Evolutionary conservation across 129 eudicot species (phyloP), one percentile per base, ranked within the genome.

Genomic region (carrot (Daucus carota)): DNA sequence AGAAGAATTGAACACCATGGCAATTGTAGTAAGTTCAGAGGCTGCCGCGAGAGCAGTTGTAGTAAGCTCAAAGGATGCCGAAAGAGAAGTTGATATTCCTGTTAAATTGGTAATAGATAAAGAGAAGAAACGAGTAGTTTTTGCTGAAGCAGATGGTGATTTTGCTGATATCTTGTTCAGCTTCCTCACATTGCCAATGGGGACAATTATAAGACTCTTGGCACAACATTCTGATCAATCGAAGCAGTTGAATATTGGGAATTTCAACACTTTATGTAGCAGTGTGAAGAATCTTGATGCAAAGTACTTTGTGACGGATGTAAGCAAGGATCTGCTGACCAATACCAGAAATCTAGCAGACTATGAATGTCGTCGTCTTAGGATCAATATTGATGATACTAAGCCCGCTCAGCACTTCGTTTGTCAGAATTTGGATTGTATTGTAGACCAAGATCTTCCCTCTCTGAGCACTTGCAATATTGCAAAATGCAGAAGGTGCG

Each of bases 151-250:
- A 50, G 74, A 66, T 24, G 0, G 80, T 12, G 67, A 70, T 41
- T 85, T 88, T 29, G 81, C 81, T 11, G 87, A 88, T 76, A 73
- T 88, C 63, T 87, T 85, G 15, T 85, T 83, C 36, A 76, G 80
- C 70, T 75, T 81, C 72, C 81, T 83, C 47, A 76, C 82, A 26
- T 73, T 85, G 73, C 89, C 92, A 1, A 24, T 88, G 12, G 89
- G 82, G 20, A 24, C 65, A 2, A 81, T 65, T 16, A 62, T 75
- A n/a, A 40, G n/a, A 28, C 77, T 78, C 59, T 75, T 80, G 47
- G 74, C 29, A 31, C 71, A 75, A n/a, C 45, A 71, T 20, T 43
- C 73, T 8, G 70, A 73, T 16, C 22, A 22, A n/a, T 22, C 66
- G 11, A 8, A 74, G 28, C 63, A 3, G 66, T 29, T 32, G 71